Percentiles rank a stretch among this genome's conserved stretches.
Evolutionary conservation across 192 early-diverging fungal genomes (phyloP).

Genomic region (Coemansia sp.): DNA sequence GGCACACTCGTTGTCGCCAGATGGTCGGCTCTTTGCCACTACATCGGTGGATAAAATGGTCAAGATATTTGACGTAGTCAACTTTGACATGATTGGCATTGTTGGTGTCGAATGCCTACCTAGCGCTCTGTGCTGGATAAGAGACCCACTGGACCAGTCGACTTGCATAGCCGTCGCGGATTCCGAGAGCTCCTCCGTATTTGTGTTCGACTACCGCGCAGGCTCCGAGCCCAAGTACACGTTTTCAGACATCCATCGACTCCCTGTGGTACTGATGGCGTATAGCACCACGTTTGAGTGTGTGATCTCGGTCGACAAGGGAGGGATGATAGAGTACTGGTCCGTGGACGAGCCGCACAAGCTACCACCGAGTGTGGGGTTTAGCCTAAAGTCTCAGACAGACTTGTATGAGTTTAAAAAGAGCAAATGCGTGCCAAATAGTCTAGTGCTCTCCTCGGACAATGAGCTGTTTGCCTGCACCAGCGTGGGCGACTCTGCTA

Average conservation of each 20-base stretch:
- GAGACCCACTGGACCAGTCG: conserved; percentile 78
- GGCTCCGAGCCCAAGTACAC: conserved; percentile 62
- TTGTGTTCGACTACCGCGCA: conserved; percentile 82
- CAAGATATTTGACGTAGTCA: conserved; percentile 94
- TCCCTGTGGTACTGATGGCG: conserved; percentile 75
- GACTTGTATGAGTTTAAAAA: conserved; percentile 98
- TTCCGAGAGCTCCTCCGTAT: conserved; percentile 62
- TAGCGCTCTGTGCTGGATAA: conserved; percentile 79
- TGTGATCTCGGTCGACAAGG: conserved; percentile 78
- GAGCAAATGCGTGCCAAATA: conserved; percentile 71
- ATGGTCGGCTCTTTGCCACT: conserved; percentile 81
- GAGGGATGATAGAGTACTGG: conserved; percentile 97
- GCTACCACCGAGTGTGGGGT: conserved; percentile 63
- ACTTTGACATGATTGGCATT: conserved; percentile 99
- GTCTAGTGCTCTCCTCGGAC: conserved; percentile 80
- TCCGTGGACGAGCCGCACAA: conserved; percentile 63
- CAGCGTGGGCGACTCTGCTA: conserved; percentile 75
- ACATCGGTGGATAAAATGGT: conserved; percentile 77
- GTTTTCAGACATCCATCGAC: conserved; percentile 64
- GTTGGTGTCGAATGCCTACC: conserved; percentile 78
- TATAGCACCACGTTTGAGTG: conserved; percentile 76
- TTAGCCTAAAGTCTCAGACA: conserved; percentile 88
- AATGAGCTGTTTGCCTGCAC: conserved; percentile 83
- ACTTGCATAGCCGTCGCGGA: conserved; percentile 83
- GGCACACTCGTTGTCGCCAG: conserved; percentile 63